Evolutionary conservation across 176 grass and related monocot species (phyloP).

Genomic region (Tillandsia fasciculata): DNA sequence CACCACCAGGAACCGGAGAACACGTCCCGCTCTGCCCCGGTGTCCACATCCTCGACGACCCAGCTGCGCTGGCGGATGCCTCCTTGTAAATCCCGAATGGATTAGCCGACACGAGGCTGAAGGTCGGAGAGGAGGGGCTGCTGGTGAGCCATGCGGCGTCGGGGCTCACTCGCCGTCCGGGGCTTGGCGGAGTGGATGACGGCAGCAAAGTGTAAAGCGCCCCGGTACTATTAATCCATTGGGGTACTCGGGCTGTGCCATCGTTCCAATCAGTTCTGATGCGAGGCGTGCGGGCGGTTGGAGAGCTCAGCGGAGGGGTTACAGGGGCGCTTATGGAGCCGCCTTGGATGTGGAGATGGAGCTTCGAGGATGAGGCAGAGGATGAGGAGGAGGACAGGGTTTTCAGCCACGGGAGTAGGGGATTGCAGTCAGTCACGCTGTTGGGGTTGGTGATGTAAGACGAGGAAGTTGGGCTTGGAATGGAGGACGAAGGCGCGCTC

Average conservation of each 20-base stretch:
- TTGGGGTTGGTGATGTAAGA: conserved; percentile 14
- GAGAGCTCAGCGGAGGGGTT: conserved; percentile 28
- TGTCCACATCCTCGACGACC: conserved; percentile 16
- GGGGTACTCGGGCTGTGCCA: neutral
- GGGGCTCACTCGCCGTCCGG: neutral
- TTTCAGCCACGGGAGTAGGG: conserved; percentile 22
- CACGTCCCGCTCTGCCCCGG: conserved; percentile 25
- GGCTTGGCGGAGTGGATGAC: conserved; percentile 22
- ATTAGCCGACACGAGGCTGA: conserved; percentile 13
- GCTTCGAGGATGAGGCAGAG: conserved; percentile 15
- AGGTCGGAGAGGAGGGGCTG: conserved; percentile 22
- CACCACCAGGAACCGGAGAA: conserved; percentile 13
- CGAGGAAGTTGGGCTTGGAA: conserved; percentile 19
- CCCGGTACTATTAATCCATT: neutral
- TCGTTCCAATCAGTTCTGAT: conserved; percentile 17
- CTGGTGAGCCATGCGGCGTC: conserved; percentile 3
- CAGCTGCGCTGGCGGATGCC: neutral
- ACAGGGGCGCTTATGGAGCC: conserved; percentile 26
- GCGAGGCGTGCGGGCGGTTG: neutral
- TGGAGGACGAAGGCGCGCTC: conserved; percentile 19
- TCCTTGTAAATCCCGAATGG: conserved; percentile 7
- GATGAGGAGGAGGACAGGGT: conserved; percentile 20
- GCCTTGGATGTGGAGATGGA: conserved; percentile 14
- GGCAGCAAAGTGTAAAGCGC: neutral
- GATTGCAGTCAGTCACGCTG: conserved; percentile 1